Conservation (phyloP, 495 filamentous ascomycete species). For the Penicillium bialowiezense region DNA sequence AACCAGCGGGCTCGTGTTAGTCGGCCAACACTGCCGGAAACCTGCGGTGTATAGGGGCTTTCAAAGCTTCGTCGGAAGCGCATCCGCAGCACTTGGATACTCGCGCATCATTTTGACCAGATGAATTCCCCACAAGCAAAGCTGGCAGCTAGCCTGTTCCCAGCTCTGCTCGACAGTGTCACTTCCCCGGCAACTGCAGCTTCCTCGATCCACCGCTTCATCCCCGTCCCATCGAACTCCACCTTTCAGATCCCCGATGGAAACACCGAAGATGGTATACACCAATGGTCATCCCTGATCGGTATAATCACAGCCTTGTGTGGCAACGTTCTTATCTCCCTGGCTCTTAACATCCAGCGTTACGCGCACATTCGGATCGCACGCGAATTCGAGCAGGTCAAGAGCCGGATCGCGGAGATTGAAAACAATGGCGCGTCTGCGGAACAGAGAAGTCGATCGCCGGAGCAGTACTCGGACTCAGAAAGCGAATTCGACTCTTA, state of each 20-base stretch:
- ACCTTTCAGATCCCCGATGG: conserved; percentile 25
- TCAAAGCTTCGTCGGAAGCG: conserved; percentile 2
- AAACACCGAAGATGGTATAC: conserved; percentile 46
- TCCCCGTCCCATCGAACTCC: conserved; percentile 14
- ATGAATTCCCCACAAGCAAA: conserved; percentile 21
- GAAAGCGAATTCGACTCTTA: conserved; percentile 21
- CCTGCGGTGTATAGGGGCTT: conserved; percentile 10
- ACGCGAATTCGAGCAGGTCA: conserved; percentile 56
- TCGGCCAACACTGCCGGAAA: conserved; percentile 12
- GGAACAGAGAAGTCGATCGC: conserved; percentile 5
- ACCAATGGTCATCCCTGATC: conserved; percentile 88
- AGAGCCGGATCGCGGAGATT: conserved; percentile 40
- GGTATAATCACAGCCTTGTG: conserved; percentile 89
- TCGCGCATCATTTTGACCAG: conserved; percentile 1
- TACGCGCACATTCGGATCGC: conserved; percentile 87
- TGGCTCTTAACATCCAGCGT: conserved; percentile 94
- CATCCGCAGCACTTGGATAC: neutral
- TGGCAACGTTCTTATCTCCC: conserved; percentile 89
- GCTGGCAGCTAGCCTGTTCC: conserved; percentile 24
- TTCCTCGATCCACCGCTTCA: conserved; percentile 13
- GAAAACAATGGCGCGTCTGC: neutral
- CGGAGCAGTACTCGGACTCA: conserved; percentile 5
- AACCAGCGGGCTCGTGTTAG: conserved; percentile 10
- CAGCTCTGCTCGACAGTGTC: conserved; percentile 25
- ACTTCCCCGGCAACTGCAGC: conserved; percentile 19